Conservation (phyloP, 2,329 filamentous ascomycete genomes). For the Diaporthe vaccinii region DNA sequence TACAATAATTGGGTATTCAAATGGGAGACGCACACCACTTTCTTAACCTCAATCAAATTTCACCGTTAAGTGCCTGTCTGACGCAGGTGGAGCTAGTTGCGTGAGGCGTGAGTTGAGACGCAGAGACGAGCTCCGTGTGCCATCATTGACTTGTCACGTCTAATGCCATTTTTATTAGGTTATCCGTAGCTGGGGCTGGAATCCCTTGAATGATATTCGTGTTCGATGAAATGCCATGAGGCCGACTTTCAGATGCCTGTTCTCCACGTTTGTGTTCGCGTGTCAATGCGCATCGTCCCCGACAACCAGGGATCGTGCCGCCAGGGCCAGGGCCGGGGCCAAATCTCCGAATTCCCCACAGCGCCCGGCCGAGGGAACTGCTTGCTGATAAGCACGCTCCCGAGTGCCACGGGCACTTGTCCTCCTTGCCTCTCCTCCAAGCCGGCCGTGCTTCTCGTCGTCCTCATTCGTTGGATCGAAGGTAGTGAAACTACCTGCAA, state of each 20-base stretch:
- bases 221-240: too few relatives aligned
- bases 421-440: neutral
- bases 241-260: neutral
- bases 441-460: neutral
- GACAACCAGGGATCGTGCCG: neutral
- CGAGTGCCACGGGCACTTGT: neutral
- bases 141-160: neutral
- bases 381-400: neutral
- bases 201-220: neutral
- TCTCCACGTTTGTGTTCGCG: neutral
- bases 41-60: too few relatives aligned
- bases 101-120: neutral
- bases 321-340: neutral
- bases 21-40: neutral
- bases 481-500: neutral
- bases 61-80: neutral
- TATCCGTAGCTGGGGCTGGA: neutral
- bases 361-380: neutral
- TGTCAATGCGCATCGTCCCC: neutral
- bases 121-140: neutral
- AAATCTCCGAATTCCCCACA: constrained; percentile 24
- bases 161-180: neutral
- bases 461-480: neutral
- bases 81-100: neutral
- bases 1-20: neutral